Evolutionary conservation across 2,329 filamentous ascomycete species (phyloP), one percentile per base, ranked within the genome.

Genomic region (Ramularia collo-cygni): DNA sequence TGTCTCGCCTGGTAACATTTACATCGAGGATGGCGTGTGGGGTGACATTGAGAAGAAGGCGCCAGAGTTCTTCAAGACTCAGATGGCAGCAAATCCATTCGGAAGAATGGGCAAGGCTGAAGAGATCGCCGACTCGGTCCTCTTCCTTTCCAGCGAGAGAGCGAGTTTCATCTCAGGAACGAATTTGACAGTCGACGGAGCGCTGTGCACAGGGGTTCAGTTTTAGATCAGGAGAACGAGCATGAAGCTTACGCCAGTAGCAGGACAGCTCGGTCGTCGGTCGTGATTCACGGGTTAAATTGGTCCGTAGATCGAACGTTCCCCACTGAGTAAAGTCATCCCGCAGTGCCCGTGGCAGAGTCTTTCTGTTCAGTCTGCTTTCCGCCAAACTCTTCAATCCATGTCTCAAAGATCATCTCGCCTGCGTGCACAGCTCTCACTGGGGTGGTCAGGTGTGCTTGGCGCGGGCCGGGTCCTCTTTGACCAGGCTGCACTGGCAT

Each of bases 361-460:
- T 37, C 18, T 4, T 21, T 18, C 16, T 17, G 16, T 10, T 19
- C 9, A 18, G 28, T 2, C 8, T 10, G 3, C 27, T 49, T 41
- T 8, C 44, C 40, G n/a, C 34, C 27, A 4, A 47, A 14, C 55
- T 83, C 78, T 61, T 85, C 81, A 40, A 84, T 72, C 80, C 79
- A 85, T 42, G 79, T 69, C 58, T 85, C 81, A 54, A 85, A 71
- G 16, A 74, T 65, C 57, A 85, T 75, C 43, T 81, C 77, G 3
- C 79, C 81, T 2, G 77, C 74, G 50, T 80, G 74, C 13, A 85
- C 72, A 21, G 72, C 69, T 47, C 81, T 69, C 31, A 85, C 67
- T 1, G 81, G 76, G 34, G 72, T 74, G 9, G 75, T 78, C 53
- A 67, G 75, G 21, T 35, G 43, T 15, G 35, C 28, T 68, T 66